Evolutionary conservation across 2,329 filamentous ascomycete species (phyloP).

Genomic region (Phyllosticta paracitricarpa): DNA sequence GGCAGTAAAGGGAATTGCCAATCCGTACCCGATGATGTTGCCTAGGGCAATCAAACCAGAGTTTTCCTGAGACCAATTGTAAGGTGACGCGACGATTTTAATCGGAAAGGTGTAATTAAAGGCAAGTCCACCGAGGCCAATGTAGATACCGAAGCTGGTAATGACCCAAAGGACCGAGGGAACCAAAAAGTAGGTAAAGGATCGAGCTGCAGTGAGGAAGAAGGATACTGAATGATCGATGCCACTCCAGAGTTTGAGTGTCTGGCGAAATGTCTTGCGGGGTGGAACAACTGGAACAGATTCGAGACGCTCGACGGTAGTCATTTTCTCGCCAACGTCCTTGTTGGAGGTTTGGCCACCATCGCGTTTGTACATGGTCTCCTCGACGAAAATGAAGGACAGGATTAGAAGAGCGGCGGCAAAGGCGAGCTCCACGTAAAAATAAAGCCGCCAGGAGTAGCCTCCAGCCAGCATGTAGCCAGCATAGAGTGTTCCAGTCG

Average conservation of each 20-base stretch:
- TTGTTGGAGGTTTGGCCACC: conserved; percentile 6
- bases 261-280: conserved; percentile 20
- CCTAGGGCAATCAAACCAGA: neutral
- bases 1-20: neutral
- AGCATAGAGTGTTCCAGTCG: conserved; percentile 47
- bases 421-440: conserved; percentile 51
- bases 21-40: neutral
- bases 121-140: conserved; percentile 27
- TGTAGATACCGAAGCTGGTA: conserved; percentile 29
- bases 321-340: conserved; percentile 10
- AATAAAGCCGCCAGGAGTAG: conserved; percentile 51
- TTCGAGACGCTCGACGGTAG: conserved; percentile 15
- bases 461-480: conserved; percentile 52
- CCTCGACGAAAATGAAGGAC: conserved; percentile 49
- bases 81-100: conserved; percentile 24
- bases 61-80: conserved; percentile 18
- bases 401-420: conserved; percentile 33
- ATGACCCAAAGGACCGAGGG: conserved; percentile 29
- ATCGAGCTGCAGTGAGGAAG: conserved; percentile 25
- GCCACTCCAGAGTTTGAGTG: conserved; percentile 24
- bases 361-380: conserved; percentile 41
- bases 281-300: conserved; percentile 17
- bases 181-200: conserved; percentile 28
- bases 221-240: conserved; percentile 25
- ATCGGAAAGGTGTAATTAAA: conserved; percentile 31